Base-by-base conservation (phyloP, 2,329 filamentous ascomycete species). In the Biscogniauxia marginata region DNA sequence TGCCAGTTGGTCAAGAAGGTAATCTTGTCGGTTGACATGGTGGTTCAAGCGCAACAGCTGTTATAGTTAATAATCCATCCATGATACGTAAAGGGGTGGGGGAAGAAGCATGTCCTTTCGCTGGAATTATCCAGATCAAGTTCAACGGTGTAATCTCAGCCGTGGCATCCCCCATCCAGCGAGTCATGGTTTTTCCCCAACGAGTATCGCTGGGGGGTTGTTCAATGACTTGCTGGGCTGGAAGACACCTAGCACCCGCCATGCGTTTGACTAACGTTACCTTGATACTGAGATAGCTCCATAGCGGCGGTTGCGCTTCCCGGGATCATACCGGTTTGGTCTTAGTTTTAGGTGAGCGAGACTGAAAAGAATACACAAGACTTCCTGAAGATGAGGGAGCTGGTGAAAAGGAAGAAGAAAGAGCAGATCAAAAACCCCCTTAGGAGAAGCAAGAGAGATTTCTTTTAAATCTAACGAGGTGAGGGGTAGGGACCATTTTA, bases 91-190 rank as follows among this genome's bases (percentile, higher is more conserved):
- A 61, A 58, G 65, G 69, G 69, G 68, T 70, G 72, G 71, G 73
- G 76, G 80, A 84, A 84, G 84, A 87, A 88, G 88, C 88, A 90
- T 87, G 84, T 90, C 85, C 88, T 90, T 90, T 87, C 88, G 88
- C 88, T 89, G 86, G 86, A 82, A 89, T 90, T 89, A 87, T 86
- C 85, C 86, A 89, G 86, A 89, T 90, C 87, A 90, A 90, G 87
- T 91, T 90, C 65, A 63, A 65, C 63, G 63, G 67, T 65, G 62
- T 65, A 63, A 63, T 64, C 62, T 64, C 62, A 64, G 62, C 62
- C 60, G 56, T 61, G 50, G 60, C 23, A 50, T 24, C 54, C 54
- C 53, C 53, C 54, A 50, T 56, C 53, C 52, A 44, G 5, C 30
- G 13, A 39, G 30, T 39, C 30, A 39, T 30, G 13, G 9, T 53